phyloP scores from a whole-genome alignment of 192 early-diverging fungal species.

The Coemansia furcata region DNA sequence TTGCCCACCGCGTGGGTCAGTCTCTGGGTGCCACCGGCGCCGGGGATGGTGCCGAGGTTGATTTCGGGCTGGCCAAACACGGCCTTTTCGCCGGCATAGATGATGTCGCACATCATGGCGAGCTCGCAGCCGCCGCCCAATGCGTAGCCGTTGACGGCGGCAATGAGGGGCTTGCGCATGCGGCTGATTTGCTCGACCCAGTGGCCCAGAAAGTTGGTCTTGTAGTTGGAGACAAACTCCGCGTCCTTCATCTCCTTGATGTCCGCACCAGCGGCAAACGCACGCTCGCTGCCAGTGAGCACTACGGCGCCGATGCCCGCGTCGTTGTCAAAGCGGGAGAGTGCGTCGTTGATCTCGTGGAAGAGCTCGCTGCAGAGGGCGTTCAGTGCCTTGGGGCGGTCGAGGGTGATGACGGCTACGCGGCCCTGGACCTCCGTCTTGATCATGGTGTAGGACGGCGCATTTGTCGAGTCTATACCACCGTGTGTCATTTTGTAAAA shows the following conservation, averaged over 20 bases:
- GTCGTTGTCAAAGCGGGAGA: conserved; percentile 76
- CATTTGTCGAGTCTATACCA: conserved; percentile 30
- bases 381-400: conserved; percentile 96
- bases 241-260: conserved; percentile 98
- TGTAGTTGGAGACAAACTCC: conserved; percentile 85
- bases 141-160: conserved; percentile 97
- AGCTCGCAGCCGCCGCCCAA: conserved; percentile 98
- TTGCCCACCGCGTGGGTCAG: conserved; percentile 94
- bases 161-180: conserved; percentile 94
- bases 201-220: conserved; percentile 86
- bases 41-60: conserved; percentile 96
- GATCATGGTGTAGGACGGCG: conserved; percentile 51
- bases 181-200: conserved; percentile 87
- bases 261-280: conserved; percentile 98
- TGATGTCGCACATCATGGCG: conserved; percentile 99
- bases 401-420: conserved; percentile 86
- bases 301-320: conserved; percentile 83
- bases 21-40: conserved; percentile 79
- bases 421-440: conserved; percentile 69
- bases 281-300: conserved; percentile 91
- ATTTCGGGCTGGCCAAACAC: conserved; percentile 98
- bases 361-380: conserved; percentile 93
- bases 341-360: conserved; percentile 85
- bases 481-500: neutral
- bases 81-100: conserved; percentile 97